Conservation (phyloP, 306 rosid genomes). For the Acacia melanoxylon region DNA sequence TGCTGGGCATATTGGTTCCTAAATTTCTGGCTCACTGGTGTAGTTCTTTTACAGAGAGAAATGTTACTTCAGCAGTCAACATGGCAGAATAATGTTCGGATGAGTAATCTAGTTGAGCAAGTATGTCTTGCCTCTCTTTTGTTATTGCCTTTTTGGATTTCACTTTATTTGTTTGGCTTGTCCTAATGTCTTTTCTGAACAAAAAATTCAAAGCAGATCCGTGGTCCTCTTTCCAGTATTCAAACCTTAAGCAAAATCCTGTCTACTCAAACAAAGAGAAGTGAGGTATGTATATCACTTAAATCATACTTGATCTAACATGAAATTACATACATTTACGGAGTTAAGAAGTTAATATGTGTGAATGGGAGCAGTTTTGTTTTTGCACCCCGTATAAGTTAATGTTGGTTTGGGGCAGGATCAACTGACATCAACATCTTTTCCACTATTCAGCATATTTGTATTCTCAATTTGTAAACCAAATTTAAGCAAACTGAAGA, state of each 20-base stretch:
- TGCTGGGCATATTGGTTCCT: constrained; percentile 9
- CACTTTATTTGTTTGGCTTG: constrained; percentile 11
- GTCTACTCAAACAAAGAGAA: constrained; percentile 69
- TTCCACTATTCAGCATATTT: not conserved
- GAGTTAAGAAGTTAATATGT: not conserved
- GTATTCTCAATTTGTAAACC: not conserved
- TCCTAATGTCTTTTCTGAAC: constrained; percentile 27
- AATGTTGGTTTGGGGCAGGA: not conserved
- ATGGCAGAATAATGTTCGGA: constrained; percentile 91
- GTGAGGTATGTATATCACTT: constrained; percentile 59
- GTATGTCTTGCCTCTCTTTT: constrained; percentile 42
- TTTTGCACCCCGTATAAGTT: not conserved
- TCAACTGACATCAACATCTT: not conserved
- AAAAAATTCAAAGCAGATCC: constrained; percentile 57
- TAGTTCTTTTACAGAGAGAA: constrained; percentile 67
- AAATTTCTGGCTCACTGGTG: constrained; percentile 27
- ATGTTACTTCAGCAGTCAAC: constrained; percentile 89
- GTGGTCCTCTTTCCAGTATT: constrained; percentile 92
- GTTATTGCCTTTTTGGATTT: constrained; percentile 9
- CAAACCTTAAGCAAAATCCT: constrained; percentile 86
- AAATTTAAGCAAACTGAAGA: not conserved
- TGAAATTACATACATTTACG: not conserved
- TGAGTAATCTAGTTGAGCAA: constrained; percentile 82
- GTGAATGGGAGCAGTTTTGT: not conserved
- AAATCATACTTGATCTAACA: constrained; percentile 6